Base-by-base conservation (phyloP, 179 eudicot species). In the Drosera spatulata region DNA sequence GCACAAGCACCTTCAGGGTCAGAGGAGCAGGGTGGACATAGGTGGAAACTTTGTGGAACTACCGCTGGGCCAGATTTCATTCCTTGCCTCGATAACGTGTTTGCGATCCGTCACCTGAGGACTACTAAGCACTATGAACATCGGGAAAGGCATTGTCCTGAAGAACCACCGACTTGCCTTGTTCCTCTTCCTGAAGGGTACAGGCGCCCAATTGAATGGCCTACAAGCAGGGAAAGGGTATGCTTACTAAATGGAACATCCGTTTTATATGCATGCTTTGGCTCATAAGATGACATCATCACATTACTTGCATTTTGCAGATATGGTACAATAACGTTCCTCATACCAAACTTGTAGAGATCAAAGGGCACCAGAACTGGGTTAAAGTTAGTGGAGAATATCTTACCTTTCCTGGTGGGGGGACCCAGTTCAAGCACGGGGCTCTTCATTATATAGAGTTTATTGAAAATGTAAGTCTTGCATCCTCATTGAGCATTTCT, bases 181-280 rank as follows among this genome's bases (percentile, higher is more conserved):
- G 82, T 83, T 71, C 75, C 85, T 50, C 73, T 83, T 58, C 86
- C 89, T 55, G 80, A 81, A 63, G 96, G 97, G 57, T 91, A 91
- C 69, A 80, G 71, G 63, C 82, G 76, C 44, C 65, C 96, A 8
- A 74, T 91, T 42, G 85, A 68, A 75, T 91, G 97, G 97, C 97
- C 97, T 46, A 83, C 74, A 53, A 88, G 97, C 80, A 82, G 97
- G 67, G 96, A 87, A 59, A 85, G 85, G 96, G 94, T 90, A 71
- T 44, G 52, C 7, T 38, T 15, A 44, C 48, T 55, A 4, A 44
- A 59, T 42, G 4, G 10, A 14, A 6, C 10, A 41, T 1, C 38
- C 9, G 10, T 12, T 56, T 56, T 6, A 51, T 51, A 51, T 51
- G 7, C 12, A 49, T 3, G n/a, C 14, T n/a, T 51, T n/a, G 13